phyloP scores from a whole-genome alignment of 2,329 filamentous ascomycete species.

The Phialemonium atrogriseum region DNA sequence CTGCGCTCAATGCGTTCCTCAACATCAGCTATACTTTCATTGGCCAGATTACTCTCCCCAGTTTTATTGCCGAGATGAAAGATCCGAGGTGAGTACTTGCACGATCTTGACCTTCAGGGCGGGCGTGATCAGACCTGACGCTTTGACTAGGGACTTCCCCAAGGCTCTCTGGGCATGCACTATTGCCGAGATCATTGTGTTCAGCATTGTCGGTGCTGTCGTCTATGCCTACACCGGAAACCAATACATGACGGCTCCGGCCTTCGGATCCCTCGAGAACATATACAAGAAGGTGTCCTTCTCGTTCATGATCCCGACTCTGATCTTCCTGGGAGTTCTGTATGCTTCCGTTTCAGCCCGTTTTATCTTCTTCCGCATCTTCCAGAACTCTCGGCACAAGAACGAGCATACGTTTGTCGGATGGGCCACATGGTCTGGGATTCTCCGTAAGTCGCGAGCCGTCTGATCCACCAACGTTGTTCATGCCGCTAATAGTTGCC shows the following conservation, averaged over 20 bases:
- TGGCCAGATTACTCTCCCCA: constrained; percentile 86
- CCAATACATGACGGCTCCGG: constrained; percentile 80
- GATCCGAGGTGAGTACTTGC: constrained; percentile 37
- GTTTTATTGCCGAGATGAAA: constrained; percentile 92
- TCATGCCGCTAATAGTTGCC: constrained; percentile 8
- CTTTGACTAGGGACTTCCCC: constrained; percentile 84
- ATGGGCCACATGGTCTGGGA: constrained; percentile 70
- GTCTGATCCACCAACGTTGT: constrained; percentile 1
- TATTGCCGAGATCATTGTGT: constrained; percentile 78
- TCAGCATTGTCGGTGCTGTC: constrained; percentile 71
- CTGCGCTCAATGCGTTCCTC: constrained; percentile 78
- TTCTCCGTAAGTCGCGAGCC: constrained; percentile 44
- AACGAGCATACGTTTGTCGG: constrained; percentile 72
- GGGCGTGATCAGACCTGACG: too few species aligned
- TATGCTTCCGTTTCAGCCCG: constrained; percentile 86
- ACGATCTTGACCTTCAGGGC: too few species aligned
- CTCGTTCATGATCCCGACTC: constrained; percentile 90
- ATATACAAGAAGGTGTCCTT: constrained; percentile 83
- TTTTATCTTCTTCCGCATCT: constrained; percentile 87
- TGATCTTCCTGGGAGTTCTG: constrained; percentile 85
- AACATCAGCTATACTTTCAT: constrained; percentile 98
- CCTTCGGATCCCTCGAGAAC: constrained; percentile 74
- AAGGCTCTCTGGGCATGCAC: constrained; percentile 90
- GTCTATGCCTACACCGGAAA: constrained; percentile 85
- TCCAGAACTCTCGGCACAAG: constrained; percentile 72